Evolutionary conservation across 1,139 yeast species (phyloP), one percentile per base, ranked within the genome.

Genomic region (Hemisphaericaspora subhashii): DNA sequence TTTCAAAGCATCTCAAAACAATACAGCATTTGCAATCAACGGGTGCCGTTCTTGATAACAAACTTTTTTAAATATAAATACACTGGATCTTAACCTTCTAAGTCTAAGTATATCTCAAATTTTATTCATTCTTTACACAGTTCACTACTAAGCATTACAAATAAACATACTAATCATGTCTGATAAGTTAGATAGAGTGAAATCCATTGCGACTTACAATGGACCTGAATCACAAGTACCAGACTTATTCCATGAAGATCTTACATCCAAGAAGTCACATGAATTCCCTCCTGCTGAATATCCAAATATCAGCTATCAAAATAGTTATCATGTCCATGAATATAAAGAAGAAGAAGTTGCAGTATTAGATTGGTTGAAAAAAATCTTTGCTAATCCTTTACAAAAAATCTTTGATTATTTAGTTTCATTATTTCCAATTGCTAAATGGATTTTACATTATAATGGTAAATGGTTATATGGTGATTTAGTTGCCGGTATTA

Each of bases 401-500:
- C 46, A 52, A 2, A 67, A 64, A 37, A 44, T 66, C 28, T 53
- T 53, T 13, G 42, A 65, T 29, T 89, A 89, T 53, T 42, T 81
- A 3, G 45, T 66, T 14, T 82, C 92, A 1, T 58, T 89, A 31
- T 86, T 89, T 58, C 98, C 97, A 4, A 82, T 90, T 33, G 61
- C 79, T 2, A 66, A 69, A 16, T 89, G 98, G 98, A 80, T 89
- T 40, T 77, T 84, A 45, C 86, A 88, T 55, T 90, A 89, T 63
- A 90, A 90, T 55, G 55, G 71, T 12, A 73, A 74, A 33, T 90
- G 97, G 97, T 68, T 84, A 15, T 77, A 80, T 44, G 79, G 90
- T 34, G 98, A 90, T 62, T 62, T 89, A 46, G 81, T 89, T 45
- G 96, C 98, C 2, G 97, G 97, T 57, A 74, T 90, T 43, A 86